These are phyloP conservation scores for Smallanthus sonchifolius DNA, from an alignment of 129 eudicot species.

Conservation along the genomic window DNA sequence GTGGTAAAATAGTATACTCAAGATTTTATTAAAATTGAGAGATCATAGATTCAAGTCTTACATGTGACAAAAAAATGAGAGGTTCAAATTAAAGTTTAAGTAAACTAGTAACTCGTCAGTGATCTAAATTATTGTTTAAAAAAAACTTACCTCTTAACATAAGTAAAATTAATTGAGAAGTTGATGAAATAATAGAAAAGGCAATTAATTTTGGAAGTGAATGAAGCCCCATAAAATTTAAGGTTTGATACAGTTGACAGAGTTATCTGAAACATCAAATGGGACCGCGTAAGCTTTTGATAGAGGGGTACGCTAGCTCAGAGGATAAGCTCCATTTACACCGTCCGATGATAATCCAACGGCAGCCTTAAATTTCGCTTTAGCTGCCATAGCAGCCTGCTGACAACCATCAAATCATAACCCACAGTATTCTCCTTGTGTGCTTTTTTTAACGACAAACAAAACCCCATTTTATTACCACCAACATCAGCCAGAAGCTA, in stretches of 20 bases:
- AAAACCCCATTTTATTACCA: too few species aligned
- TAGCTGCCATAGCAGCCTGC: not conserved
- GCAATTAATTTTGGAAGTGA: not conserved
- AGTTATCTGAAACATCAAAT: not conserved
- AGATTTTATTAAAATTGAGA: too few species aligned
- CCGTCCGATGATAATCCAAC: slow-evolving; percentile 1
- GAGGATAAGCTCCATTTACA: not conserved
- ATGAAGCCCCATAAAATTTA: not conserved
- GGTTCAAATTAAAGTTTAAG: too few species aligned
- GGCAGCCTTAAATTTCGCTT: not conserved
- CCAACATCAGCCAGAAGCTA: too few species aligned
- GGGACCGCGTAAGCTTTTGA: not conserved
- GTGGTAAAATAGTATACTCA: too few species aligned
- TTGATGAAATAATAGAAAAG: not conserved
- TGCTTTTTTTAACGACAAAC: too few species aligned
- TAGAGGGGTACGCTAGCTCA: not conserved
- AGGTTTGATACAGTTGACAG: slow-evolving; percentile 1
- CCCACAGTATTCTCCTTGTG: not conserved
- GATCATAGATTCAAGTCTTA: too few species aligned
- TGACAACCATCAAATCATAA: not conserved
- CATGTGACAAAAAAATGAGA: too few species aligned
- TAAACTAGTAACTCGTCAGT: too few species aligned
- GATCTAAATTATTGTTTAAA: too few species aligned
- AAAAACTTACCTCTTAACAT: too few species aligned
- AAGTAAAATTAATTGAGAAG: too few species aligned